Percentiles rank a stretch among this genome's conserved stretches.
phyloP scores from a whole-genome alignment of 257 asterid species.

The Anisodus acutangulus region DNA sequence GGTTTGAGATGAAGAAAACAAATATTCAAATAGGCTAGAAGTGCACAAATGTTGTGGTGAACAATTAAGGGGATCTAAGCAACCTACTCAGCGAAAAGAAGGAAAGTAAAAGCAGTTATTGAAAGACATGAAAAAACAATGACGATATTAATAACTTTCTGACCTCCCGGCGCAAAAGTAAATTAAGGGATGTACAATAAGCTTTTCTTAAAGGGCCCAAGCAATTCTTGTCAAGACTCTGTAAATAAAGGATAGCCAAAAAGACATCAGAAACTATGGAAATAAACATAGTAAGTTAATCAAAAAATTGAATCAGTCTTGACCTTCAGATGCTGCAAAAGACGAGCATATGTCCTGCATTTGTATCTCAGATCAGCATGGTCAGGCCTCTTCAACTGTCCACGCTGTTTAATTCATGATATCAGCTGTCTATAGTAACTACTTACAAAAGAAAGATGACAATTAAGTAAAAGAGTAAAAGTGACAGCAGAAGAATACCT shows the following conservation, averaged over 20 bases:
- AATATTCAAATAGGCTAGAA: constrained; percentile 12
- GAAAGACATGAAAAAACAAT: constrained; percentile 13
- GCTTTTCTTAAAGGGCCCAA: constrained; percentile 88
- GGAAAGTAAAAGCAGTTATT: neutral
- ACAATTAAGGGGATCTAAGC: neutral
- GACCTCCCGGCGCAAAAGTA: constrained; percentile 94
- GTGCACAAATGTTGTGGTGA: constrained; percentile 1
- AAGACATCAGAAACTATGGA: constrained; percentile 33
- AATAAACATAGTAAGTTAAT: constrained; percentile 32
- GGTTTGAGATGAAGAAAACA: constrained; percentile 25
- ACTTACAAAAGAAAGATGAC: constrained; percentile 9
- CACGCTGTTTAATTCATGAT: constrained; percentile 65
- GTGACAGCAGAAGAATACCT: constrained; percentile 52
- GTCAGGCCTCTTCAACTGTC: constrained; percentile 97
- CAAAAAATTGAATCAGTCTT: constrained; percentile 32
- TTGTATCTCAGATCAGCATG: constrained; percentile 94
- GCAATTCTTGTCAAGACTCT: constrained; percentile 91
- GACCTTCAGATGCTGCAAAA: constrained; percentile 95
- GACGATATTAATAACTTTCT: constrained; percentile 38
- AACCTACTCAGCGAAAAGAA: constrained; percentile 15
- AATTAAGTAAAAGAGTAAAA: neutral
- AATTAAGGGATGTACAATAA: constrained; percentile 90
- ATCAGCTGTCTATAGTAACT: constrained; percentile 34
- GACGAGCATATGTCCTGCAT: constrained; percentile 99
- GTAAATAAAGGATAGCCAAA: constrained; percentile 34